phyloP scores from a whole-genome alignment of 371 early-diverging fungal genomes.

The Mucor indicus region DNA sequence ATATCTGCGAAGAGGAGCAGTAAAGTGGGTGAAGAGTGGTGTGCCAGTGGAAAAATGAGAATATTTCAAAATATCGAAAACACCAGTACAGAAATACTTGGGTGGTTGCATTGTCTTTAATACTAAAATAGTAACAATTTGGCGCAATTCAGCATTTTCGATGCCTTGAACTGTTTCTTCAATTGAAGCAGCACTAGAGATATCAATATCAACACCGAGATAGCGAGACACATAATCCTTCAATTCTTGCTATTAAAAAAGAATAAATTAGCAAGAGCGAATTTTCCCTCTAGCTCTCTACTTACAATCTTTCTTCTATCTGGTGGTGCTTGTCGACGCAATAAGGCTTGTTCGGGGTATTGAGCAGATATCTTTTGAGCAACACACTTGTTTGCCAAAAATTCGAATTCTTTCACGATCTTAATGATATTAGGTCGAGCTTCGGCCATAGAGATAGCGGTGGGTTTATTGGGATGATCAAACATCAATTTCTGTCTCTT shows the following conservation, averaged over 20 bases:
- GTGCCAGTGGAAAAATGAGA: conserved; percentile 77
- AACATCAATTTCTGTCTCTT: conserved; percentile 17
- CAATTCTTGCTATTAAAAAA: conserved; percentile 24
- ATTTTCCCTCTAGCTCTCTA: neutral
- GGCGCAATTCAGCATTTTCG: conserved; percentile 39
- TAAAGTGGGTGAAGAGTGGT: conserved; percentile 86
- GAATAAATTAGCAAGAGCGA: neutral
- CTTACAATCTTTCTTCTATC: conserved; percentile 54
- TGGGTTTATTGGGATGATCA: conserved; percentile 45
- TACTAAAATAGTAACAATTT: conserved; percentile 60
- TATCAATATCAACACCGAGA: conserved; percentile 52
- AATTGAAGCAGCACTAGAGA: conserved; percentile 48
- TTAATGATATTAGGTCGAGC: conserved; percentile 82
- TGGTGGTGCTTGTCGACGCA: conserved; percentile 78
- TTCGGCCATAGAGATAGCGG: conserved; percentile 62
- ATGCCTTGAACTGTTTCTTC: conserved; percentile 70
- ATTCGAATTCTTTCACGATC: conserved; percentile 94
- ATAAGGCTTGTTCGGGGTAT: conserved; percentile 84
- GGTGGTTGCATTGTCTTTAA: conserved; percentile 81
- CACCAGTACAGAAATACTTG: conserved; percentile 85
- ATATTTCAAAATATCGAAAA: conserved; percentile 59
- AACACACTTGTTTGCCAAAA: conserved; percentile 91
- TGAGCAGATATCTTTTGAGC: conserved; percentile 80
- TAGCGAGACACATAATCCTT: conserved; percentile 42
- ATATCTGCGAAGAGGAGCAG: conserved; percentile 93